These are phyloP conservation scores for Rhizopogon salebrosus DNA, from an alignment of 768 basidiomycete genomes.

Conservation along the genomic window DNA sequence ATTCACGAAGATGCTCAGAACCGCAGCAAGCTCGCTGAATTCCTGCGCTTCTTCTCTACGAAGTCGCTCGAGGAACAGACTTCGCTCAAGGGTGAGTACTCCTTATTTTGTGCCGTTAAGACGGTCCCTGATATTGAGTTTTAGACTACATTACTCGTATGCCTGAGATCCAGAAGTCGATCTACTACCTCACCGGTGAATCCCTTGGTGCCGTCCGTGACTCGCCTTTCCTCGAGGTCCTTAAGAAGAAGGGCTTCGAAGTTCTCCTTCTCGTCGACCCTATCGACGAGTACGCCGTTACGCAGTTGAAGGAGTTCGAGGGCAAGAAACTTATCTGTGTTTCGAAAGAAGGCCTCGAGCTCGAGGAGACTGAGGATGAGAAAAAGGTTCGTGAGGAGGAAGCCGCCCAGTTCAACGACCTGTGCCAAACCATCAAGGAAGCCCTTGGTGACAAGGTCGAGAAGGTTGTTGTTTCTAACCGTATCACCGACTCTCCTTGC, in stretches of 20 bases:
- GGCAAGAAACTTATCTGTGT: constrained; percentile 97
- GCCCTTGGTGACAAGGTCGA: constrained; percentile 99
- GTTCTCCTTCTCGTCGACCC: constrained; percentile 97
- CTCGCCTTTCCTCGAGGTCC: constrained; percentile 98
- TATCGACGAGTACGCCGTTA: constrained; percentile 98
- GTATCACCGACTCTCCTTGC: constrained; percentile 94
- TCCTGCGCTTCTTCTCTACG: constrained; percentile 97
- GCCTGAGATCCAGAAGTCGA: constrained; percentile 97
- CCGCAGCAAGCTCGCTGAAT: constrained; percentile 98
- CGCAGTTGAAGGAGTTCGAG: constrained; percentile 98
- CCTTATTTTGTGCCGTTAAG: background rate
- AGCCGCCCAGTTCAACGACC: constrained; percentile 73
- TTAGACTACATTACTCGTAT: constrained; percentile 98
- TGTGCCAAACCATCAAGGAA: constrained; percentile 95
- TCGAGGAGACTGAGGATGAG: constrained; percentile 98
- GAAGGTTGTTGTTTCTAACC: constrained; percentile 97
- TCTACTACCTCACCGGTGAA: constrained; percentile 99
- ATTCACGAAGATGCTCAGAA: constrained; percentile 99
- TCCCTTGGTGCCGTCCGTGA: constrained; percentile 86
- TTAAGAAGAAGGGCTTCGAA: constrained; percentile 99
- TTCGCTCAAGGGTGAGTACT: constrained; percentile 79
- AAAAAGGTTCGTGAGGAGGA: constrained; percentile 88
- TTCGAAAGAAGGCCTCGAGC: constrained; percentile 98
- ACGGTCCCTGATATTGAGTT: background rate
- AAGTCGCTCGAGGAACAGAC: constrained; percentile 87